These are phyloP conservation scores for Reutealis trisperma DNA, from an alignment of 345 rosid species.

Conservation along the genomic window DNA sequence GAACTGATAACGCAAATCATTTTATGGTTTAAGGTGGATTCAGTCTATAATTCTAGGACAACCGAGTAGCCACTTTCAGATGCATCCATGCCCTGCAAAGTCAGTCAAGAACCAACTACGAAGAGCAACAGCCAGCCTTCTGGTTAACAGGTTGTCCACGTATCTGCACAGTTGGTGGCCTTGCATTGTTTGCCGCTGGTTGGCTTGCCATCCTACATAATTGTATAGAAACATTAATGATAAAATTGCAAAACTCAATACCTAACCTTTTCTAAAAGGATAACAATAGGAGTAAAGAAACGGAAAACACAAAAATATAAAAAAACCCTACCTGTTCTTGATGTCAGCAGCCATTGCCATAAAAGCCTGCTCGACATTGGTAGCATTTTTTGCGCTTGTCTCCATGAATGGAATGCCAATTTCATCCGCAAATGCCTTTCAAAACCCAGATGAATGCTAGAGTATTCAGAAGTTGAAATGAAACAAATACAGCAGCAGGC, in stretches of 20 bases:
- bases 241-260: not conserved
- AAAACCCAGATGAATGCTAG: constrained; percentile 5
- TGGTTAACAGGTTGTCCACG: constrained; percentile 95
- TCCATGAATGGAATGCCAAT: constrained; percentile 80
- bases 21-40: not conserved
- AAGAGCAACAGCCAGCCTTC: constrained; percentile 92
- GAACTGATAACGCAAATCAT: constrained; percentile 11
- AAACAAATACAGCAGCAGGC: not conserved
- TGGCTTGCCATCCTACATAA: constrained; percentile 91
- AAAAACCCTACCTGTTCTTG: constrained; percentile 51
- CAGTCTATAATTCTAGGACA: constrained; percentile 17
- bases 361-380: constrained; percentile 74
- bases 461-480: not conserved
- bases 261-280: not conserved
- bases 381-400: constrained; percentile 75
- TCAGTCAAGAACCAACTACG: constrained; percentile 34
- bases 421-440: constrained; percentile 77
- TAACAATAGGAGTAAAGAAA: not conserved
- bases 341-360: constrained; percentile 83
- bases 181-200: constrained; percentile 64
- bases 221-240: not conserved
- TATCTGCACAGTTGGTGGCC: constrained; percentile 91
- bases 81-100: not conserved
- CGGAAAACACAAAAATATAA: too few relatives aligned
- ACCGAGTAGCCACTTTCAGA: constrained; percentile 5